Base-by-base conservation (phyloP, 768 basidiomycete species). In the Leccinum boreale region DNA sequence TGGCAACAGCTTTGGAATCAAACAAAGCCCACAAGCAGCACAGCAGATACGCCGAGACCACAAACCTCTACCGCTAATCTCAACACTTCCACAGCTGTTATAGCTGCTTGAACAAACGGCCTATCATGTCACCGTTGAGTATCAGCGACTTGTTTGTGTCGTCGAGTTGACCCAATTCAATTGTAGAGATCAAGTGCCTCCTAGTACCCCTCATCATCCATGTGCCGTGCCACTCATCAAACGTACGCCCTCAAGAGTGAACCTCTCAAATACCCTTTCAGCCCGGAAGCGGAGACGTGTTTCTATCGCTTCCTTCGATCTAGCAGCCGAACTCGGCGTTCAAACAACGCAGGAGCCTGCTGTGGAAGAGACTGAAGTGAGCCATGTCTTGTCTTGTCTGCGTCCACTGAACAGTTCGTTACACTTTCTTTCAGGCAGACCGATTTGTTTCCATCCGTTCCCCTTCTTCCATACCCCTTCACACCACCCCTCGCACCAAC, bases 401-500 rank as follows among this genome's bases (percentile, higher is more conserved):
- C 50, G 10, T 35, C 52, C 46, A 19, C 50, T 46, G 50, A 48
- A 50, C 39, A 11, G 9, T 57, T 53, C 42, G 9, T 57, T 21
- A 56, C 36, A 29, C 48, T 54, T 7, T 21, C 44, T 55, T 31
- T 3, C 52, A 87, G 85, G 77, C 80, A 42, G 85, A 87, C 62
- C 78, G 86, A 47, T 88, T 87, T 66, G 78, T 87, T 36, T 73
- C 86, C 2, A 72, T 74, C 5, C 79, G 83, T 15, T 81, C 82
- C 6, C 79, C 81, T 46, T 69, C 70, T 7, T 69, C 77, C 10
- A 65, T 85, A 8, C 85, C 86, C 4, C 78, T 88, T 48, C 79
- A 83, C 55, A 78, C 75, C 35, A 87, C 85, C 2, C 86, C 86
- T 12, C 82, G 86, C 17, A 85, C 86, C n/a, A 81, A 79, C 54